Evolutionary conservation across 2,329 filamentous ascomycete species (phyloP), one percentile per base, ranked within the genome.

Genomic region (Fusarium musae): DNA sequence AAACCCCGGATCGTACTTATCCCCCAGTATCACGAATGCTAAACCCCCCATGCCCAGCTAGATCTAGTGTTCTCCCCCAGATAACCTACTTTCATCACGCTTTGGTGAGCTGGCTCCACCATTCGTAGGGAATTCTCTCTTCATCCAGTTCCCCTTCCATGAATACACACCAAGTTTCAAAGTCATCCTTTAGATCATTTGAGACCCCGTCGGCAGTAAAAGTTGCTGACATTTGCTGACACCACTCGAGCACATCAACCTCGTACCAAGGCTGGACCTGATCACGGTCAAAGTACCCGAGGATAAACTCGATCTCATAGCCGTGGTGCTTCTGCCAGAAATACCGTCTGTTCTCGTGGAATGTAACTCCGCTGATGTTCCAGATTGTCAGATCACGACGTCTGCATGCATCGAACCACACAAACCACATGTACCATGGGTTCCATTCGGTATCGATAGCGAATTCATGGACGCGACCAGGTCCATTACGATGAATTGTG

Each of bases 401-500:
- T 5, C 23, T 43, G 5, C 17, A 17, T 8, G 44, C 56, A 37
- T 69, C 50, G 6, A 26, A 10, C 16, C 46, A 42, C 9, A 47
- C 9, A 8, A 52, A 49, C 59, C 52, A 69, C 15, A 6, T 6
- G 12, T 19, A 11, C 66, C 66, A 69, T n/a, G 66, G 66, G 3
- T 54, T 47, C 66, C 59, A 70, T 3, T 9, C 3, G 1, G 9
- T 4, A 8, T 23, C 5, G 13, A 70, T 58, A 17, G 8, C 17
- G 26, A 70, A 70, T 8, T 42, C 46, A n/a, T 70, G 66, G 15
- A 70, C 40, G 10, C 67, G 49, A 6, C 32, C 30, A 9, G 32
- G 63, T 17, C 43, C 39, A 21, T 12, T 23, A 16, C 28, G 46
- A 47, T 7, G 6, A 47, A 30, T 21, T 30, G 26, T 16, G 26